Evolutionary conservation across 441 rosid genomes (phyloP), one percentile per base, ranked within the genome.

Genomic region (Erodium trifolium): DNA sequence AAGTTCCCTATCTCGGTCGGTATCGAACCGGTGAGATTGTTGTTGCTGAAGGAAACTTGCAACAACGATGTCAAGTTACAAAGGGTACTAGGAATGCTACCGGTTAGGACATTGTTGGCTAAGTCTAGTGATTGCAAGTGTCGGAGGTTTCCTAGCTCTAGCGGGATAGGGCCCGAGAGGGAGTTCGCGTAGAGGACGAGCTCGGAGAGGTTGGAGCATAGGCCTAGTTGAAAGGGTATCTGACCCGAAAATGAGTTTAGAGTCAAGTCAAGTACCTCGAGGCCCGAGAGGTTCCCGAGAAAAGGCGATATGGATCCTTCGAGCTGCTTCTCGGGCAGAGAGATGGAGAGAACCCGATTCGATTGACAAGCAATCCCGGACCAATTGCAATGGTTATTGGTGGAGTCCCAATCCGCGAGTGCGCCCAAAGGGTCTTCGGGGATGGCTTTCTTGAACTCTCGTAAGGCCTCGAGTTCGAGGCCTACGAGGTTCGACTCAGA

Each of bases 181-280:
- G 80, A 77, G 73, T 92, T 92, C 0, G 35, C 16, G 78, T 79
- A 81, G 13, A 92, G 82, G 70, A 14, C 53, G 37, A 92, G 78
- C 68, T 77, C 75, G 67, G 62, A 64, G 7, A 92, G 79, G 70
- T 83, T 87, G 65, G 83, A 82, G 68, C 88, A 78, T 59, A 69
- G 78, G 63, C 93, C 91, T 5, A 92, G 75, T 75, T 88, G 80
- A 37, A 72, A 65, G 3, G 98, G 96, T 68, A 92, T 81, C 17
- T 74, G 19, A 0, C 93, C 87, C 0, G 83, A 71, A 68, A 92
- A 83, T 7, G 69, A 72, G 73, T 92, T 90, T 18, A 74, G 78
- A 78, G 86, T 76, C 66, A 90, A 81, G 77, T 92, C 95, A 75
- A 92, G 96, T 87, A 90, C 90, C 87, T 88, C 95, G 74, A 90